Conservation (phyloP, 768 basidiomycete species). For the Auriscalpium orientale region DNA sequence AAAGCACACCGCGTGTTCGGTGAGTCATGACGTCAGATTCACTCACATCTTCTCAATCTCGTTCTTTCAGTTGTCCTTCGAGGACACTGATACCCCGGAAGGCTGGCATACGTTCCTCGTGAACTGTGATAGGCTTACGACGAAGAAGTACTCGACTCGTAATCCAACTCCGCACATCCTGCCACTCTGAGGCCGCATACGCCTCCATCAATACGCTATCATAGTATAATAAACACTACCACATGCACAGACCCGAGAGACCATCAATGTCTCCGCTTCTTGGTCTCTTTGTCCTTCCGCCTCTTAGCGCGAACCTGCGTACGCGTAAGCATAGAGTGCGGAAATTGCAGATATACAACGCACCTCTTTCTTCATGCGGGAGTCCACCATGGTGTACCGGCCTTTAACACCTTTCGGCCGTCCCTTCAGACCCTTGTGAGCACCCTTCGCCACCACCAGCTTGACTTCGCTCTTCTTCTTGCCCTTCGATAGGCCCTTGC, state of each 20-base stretch:
- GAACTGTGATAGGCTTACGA: constrained; percentile 37
- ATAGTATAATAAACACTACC: no score
- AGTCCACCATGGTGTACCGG: constrained; percentile 89
- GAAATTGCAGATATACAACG: constrained; percentile 16
- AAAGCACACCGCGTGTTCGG: constrained; percentile 46
- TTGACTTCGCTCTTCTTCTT: constrained; percentile 74
- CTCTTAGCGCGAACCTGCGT: constrained; percentile 75
- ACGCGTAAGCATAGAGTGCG: background rate
- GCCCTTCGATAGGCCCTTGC: constrained; percentile 62
- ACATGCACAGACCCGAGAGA: no score
- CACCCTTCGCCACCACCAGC: constrained; percentile 87
- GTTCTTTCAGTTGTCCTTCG: constrained; percentile 36
- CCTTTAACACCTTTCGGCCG: constrained; percentile 95
- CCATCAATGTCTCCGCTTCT: constrained; percentile 44
- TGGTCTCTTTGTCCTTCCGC: constrained; percentile 66
- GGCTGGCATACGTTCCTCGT: constrained; percentile 40
- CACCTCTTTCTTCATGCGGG: constrained; percentile 91
- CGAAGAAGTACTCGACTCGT: constrained; percentile 14
- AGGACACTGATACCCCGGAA: constrained; percentile 27
- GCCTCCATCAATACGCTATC: no score
- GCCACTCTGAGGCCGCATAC: background rate
- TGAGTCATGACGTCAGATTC: constrained; percentile 21
- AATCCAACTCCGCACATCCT: background rate
- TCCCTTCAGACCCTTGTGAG: constrained; percentile 84
- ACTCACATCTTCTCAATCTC: background rate